phyloP scores from a whole-genome alignment of 345 rosid genomes.

The Citrus trifoliata region DNA sequence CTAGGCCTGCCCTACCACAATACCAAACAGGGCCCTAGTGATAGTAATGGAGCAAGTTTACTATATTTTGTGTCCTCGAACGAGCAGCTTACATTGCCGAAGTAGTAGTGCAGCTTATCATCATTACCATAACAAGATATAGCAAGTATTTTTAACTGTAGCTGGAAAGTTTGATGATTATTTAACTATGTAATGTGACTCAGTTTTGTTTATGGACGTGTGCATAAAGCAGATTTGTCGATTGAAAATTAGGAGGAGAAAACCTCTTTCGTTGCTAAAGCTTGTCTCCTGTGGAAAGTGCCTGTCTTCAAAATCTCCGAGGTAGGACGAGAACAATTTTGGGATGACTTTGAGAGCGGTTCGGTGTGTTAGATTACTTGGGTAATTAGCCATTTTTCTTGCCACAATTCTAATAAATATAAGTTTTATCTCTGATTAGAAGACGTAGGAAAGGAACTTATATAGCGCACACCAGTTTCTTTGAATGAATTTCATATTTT shows the following conservation, averaged over 20 bases:
- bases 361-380: constrained; percentile 15
- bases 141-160: not conserved
- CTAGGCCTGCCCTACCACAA: too few species aligned
- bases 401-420: constrained; percentile 28
- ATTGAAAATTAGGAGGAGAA: constrained; percentile 54
- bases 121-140: not conserved
- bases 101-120: not conserved
- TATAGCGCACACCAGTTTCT: not conserved
- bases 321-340: constrained; percentile 32
- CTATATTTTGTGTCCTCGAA: not conserved
- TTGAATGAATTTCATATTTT: constrained; percentile 6
- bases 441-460: constrained; percentile 20
- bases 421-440: constrained; percentile 11
- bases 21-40: not conserved
- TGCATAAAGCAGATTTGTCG: constrained; percentile 51
- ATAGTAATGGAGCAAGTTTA: not conserved
- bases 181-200: not conserved
- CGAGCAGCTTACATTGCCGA: not conserved
- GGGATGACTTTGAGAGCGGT: constrained; percentile 16
- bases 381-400: constrained; percentile 42
- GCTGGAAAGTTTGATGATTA: not conserved
- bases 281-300: constrained; percentile 69
- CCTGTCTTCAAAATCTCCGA: constrained; percentile 55
- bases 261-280: constrained; percentile 65
- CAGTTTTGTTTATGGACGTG: not conserved